Percentiles rank a stretch among this genome's conserved stretches.
Evolutionary conservation across 2,329 filamentous ascomycete genomes (phyloP).

Genomic region (Diaporthe ilicicola): DNA sequence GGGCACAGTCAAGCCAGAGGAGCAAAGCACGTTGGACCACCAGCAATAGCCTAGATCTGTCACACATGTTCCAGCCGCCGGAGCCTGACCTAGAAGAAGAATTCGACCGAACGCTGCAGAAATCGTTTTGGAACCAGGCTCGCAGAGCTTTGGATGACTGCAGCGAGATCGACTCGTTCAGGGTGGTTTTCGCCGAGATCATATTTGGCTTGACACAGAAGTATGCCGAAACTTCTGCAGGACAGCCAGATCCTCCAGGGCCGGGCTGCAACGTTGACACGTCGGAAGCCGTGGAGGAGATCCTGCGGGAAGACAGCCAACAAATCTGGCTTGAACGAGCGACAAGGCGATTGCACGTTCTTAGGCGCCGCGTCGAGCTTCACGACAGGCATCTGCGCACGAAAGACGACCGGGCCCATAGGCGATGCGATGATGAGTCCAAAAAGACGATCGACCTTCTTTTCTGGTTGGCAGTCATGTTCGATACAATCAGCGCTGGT

Average conservation of each 20-base stretch:
- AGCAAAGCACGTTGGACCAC: conserved; percentile 31
- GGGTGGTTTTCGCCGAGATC: conserved; percentile 48
- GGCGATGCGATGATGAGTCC: conserved; percentile 37
- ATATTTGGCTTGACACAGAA: conserved; percentile 49
- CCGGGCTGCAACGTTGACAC: neutral
- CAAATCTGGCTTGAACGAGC: conserved; percentile 31
- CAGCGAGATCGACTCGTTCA: conserved; percentile 46
- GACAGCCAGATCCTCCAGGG: conserved; percentile 16
- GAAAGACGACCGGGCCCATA: neutral
- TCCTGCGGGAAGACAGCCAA: conserved; percentile 28
- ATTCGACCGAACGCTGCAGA: conserved; percentile 49
- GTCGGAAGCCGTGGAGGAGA: conserved; percentile 27
- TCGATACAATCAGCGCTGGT: conserved; percentile 33
- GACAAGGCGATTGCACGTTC: conserved; percentile 26
- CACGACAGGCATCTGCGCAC: conserved; percentile 8
- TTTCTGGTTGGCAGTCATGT: conserved; percentile 57
- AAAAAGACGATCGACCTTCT: conserved; percentile 59
- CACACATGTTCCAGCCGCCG: neutral
- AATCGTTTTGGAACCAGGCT: conserved; percentile 49
- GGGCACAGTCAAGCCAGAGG: conserved; percentile 50
- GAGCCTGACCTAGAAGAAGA: conserved; percentile 40
- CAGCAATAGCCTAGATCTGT: neutral
- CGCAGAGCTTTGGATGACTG: conserved; percentile 46
- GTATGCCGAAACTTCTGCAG: neutral
- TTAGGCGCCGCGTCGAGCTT: conserved; percentile 26